Percentiles rank a stretch among this genome's conserved stretches.
Evolutionary conservation across 164 flowering plant species (phyloP).

Genomic region (Berberis vulgaris): DNA sequence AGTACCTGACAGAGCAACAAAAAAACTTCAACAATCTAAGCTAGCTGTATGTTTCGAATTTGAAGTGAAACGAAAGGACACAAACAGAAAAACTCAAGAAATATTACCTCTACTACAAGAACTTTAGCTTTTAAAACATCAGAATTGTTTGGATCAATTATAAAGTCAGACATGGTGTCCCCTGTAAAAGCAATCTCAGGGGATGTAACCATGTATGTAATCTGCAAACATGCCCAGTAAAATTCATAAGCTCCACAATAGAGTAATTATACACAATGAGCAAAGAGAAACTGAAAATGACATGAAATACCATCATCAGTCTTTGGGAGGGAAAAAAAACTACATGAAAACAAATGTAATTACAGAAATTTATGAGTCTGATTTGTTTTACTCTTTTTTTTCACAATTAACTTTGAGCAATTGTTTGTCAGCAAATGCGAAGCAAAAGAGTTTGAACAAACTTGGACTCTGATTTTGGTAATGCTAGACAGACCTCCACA

Average conservation of each 20-base stretch:
- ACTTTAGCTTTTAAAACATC: slow-evolving; percentile 70
- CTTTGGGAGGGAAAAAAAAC: neutral
- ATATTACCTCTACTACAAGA: slow-evolving; percentile 80
- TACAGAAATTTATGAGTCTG: neutral
- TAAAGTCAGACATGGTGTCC: slow-evolving; percentile 87
- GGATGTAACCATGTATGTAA: slow-evolving; percentile 52
- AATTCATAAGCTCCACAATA: slow-evolving; percentile 2
- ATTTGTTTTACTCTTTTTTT: too few species aligned
- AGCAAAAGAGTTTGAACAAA: too few species aligned
- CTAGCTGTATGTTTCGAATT: neutral
- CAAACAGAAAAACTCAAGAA: neutral
- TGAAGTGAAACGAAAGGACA: neutral
- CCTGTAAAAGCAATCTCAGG: slow-evolving; percentile 98
- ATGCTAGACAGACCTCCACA: slow-evolving; percentile 62
- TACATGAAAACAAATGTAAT: neutral
- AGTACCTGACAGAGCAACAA: neutral
- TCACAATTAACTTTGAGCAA: too few species aligned
- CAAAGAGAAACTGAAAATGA: neutral
- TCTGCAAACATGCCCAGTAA: slow-evolving; percentile 35
- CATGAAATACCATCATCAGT: neutral
- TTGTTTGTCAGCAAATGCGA: too few species aligned
- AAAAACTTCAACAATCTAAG: neutral
- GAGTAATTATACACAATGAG: neutral
- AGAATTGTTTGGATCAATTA: slow-evolving; percentile 39
- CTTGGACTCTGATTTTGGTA: neutral